Evolutionary conservation across 2,329 filamentous ascomycete species (phyloP).

Genomic region (Beauveria bassiana): DNA sequence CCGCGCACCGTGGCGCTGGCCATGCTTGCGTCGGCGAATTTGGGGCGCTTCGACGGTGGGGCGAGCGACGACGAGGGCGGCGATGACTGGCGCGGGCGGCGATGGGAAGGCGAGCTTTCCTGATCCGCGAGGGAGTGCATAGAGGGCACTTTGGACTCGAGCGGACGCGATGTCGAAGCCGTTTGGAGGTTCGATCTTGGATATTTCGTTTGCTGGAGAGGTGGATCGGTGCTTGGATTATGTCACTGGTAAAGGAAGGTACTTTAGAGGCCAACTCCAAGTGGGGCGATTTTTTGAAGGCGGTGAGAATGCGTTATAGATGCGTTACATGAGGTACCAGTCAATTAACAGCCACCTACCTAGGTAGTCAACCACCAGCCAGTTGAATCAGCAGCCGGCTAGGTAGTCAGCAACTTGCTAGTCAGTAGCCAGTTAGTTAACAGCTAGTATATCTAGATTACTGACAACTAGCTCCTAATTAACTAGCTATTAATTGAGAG

Average conservation of each 20-base stretch:
- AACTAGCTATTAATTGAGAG: too few species aligned
- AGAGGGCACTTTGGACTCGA: constrained; percentile 6
- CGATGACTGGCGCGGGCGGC: constrained; percentile 30
- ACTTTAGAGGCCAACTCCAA: background rate
- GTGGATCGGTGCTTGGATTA: background rate
- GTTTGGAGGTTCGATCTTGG: background rate
- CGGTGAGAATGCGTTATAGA: too few species aligned
- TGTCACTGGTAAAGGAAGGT: background rate
- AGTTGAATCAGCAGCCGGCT: too few species aligned
- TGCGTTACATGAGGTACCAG: too few species aligned
- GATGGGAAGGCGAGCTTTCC: constrained; percentile 27
- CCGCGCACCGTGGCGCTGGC: constrained; percentile 30
- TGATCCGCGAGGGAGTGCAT: constrained; percentile 28
- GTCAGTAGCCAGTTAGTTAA: too few species aligned
- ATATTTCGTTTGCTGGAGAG: background rate
- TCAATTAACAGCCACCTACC: too few species aligned
- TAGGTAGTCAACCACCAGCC: too few species aligned
- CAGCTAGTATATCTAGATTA: too few species aligned
- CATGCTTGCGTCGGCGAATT: constrained; percentile 23
- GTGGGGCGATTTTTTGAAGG: too few species aligned
- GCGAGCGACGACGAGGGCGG: constrained; percentile 22
- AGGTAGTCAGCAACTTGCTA: too few species aligned
- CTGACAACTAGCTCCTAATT: too few species aligned
- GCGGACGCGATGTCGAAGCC: background rate
- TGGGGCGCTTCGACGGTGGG: constrained; percentile 25